Conservation (phyloP, 441 rosid genomes). For the Raphanus hybrid region DNA sequence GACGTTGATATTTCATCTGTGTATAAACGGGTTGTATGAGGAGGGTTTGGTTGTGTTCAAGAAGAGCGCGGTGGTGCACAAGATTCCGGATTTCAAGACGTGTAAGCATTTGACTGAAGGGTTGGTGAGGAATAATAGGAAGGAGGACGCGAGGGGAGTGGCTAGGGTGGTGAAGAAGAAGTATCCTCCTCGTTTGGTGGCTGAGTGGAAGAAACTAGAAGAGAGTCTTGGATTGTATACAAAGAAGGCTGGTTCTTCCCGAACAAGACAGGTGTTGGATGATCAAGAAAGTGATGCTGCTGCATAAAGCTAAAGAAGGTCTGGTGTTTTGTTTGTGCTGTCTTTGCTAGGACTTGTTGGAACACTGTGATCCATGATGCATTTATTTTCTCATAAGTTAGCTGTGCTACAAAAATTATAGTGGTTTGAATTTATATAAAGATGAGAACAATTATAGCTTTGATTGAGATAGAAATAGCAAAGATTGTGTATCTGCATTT, state of each 20-base stretch:
- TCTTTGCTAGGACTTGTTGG: constrained; percentile 5
- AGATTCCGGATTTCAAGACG: constrained; percentile 66
- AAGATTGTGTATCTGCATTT: constrained; percentile 6
- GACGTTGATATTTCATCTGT: constrained; percentile 63
- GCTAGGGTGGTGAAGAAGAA: constrained; percentile 63
- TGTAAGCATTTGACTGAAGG: constrained; percentile 67
- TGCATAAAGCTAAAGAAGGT: constrained; percentile 17
- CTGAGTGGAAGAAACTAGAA: constrained; percentile 71
- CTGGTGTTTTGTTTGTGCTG: not conserved
- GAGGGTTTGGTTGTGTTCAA: constrained; percentile 63
- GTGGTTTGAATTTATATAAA: constrained; percentile 6
- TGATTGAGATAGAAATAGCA: not conserved
- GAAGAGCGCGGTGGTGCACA: constrained; percentile 60
- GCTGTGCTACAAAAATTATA: constrained; percentile 4
- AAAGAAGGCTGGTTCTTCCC: constrained; percentile 20
- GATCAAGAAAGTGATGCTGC: constrained; percentile 32
- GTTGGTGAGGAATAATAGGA: constrained; percentile 62
- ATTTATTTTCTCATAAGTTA: not conserved
- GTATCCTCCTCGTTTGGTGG: constrained; percentile 60
- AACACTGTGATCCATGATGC: constrained; percentile 23
- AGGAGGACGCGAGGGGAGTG: constrained; percentile 68
- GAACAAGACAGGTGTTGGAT: constrained; percentile 21
- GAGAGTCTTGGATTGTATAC: constrained; percentile 57
- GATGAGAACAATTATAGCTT: constrained; percentile 3
- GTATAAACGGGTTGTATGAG: constrained; percentile 53